Evolutionary conservation across 1,284 basidiomycete species (phyloP), one percentile per base, ranked within the genome.

Genomic region (Takashimella tepidaria): DNA sequence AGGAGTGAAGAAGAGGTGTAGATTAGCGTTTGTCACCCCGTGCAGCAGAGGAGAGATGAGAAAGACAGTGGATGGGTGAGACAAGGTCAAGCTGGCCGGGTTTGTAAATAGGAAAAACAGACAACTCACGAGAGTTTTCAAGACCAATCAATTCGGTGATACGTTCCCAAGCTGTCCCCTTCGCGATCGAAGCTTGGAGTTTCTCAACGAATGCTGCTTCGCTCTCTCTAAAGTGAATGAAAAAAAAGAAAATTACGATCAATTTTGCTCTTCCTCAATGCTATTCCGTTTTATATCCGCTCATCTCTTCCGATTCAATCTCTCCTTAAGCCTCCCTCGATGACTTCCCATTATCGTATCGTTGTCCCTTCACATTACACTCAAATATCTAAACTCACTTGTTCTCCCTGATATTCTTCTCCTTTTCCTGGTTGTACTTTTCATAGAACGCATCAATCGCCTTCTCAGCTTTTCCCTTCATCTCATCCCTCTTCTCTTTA

Each of bases 381-480:
- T n/a, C n/a, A n/a, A n/a, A n/a, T n/a, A n/a, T 5, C 23, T 51
- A 5, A 4, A 81, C 87, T 67, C 60, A 95, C 92, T 98, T 98
- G 83, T 98, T 99, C 75, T 92, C 86, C 48, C 87, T 81, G 66
- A 99, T 98, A 68, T 85, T 88, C 72, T 84, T 84, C 78, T 95
- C 91, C 79, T 96, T 97, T 79, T 90, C 88, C 60, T 82, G 80
- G 53, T 92, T 84, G 75, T 98, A 98, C 53, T 90, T 85, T 69
- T 92, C 90, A 75, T 98, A 98, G 75, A 98, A 98, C 68, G 88
- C 83, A 77, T 98, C 96, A 62, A 98, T 97, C 25, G 88, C 82
- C 66, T 86, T 84, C 74, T 98, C 92, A 20, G 96, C 96, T 72
- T 86, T 89, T 49, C 83, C 81, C 64, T 92, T 85, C 47, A 87